Base-by-base conservation (phyloP, 2,329 filamentous ascomycete species). In the Fusarium neocosmosporiellum region DNA sequence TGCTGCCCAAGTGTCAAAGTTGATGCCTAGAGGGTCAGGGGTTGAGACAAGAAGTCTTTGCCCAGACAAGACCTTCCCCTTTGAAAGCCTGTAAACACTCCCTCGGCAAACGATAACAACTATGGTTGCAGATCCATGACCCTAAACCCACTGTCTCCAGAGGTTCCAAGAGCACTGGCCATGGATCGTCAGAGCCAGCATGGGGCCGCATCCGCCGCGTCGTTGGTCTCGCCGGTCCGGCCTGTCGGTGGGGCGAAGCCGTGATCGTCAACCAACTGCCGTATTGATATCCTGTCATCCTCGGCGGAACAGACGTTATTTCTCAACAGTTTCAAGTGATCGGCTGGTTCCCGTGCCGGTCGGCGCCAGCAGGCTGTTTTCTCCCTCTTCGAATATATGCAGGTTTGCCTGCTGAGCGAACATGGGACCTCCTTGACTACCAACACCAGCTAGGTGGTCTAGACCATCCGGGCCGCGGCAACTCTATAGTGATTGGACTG, bases 381-480 rank as follows among this genome's bases (percentile, higher is more conserved):
- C 34, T 27, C 64, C 39, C 31, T n/a, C 53, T 69, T 65, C 34
- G 55, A 70, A 37, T 46, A 31, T 65, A 27, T 65, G 66, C 66
- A 60, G 59, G 31, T 55, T 36, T 39, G 29, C 24, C 33, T 20
- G 43, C 59, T 39, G 67, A 36, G 22, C 46, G 54, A 57, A 59
- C 57, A 58, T 59, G 67, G 53, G 46, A 59, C 65, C 33, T 22
- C 20, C 37, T 41, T 48, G 41, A 50, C 59, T n/a, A 37, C 14
- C 29, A 43, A 22, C 58, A 31, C 65, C 65, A 60, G 27, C 29
- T 53, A 46, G 46, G 24, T 65, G 61, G 48, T 54, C 43, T 53
- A 57, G 34, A 43, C 34, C 46, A 60, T 34, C 63, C 41, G 60
- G 24, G 61, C 60, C 39, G 41, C 66, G 55, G 67, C 55, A 59